Percentiles rank a stretch among this genome's conserved stretches.
These are phyloP conservation scores for Neurospora intermedia DNA, from an alignment of 495 filamentous ascomycete genomes.

Conservation along the genomic window DNA sequence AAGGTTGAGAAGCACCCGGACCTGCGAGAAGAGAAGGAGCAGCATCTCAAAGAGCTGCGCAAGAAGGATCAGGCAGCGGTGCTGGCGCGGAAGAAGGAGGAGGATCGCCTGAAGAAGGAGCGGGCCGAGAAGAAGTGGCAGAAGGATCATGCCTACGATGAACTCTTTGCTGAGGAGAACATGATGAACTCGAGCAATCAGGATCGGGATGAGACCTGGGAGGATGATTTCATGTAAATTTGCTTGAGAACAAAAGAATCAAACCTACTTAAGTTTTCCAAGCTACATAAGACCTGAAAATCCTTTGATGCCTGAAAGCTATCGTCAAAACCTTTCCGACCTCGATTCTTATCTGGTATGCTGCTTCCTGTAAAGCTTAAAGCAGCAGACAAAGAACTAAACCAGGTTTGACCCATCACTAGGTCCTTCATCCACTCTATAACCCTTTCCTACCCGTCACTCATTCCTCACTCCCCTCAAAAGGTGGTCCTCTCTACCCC, in stretches of 20 bases:
- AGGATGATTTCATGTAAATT: conserved; percentile 63
- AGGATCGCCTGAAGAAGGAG: conserved; percentile 67
- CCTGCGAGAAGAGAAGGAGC: conserved; percentile 67
- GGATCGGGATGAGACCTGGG: conserved; percentile 47
- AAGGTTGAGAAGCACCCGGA: conserved; percentile 78
- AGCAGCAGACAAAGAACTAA: not conserved
- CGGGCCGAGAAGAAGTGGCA: conserved; percentile 81
- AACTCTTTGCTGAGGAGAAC: conserved; percentile 60
- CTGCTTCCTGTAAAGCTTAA: too few relatives aligned
- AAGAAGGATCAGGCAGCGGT: conserved; percentile 55
- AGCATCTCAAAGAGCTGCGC: conserved; percentile 54
- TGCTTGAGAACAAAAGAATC: not conserved
- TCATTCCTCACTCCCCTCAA: conserved; percentile 3
- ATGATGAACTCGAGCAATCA: conserved; percentile 58
- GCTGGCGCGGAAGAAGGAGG: conserved; percentile 65
- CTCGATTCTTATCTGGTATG: too few relatives aligned
- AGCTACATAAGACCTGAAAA: not conserved
- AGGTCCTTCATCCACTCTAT: not conserved
- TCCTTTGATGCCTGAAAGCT: not conserved
- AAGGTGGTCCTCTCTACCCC: too few relatives aligned
- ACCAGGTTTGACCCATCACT: not conserved
- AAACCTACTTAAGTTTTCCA: too few relatives aligned
- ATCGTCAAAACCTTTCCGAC: not conserved
- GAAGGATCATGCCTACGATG: conserved; percentile 92
- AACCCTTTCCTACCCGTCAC: conserved; percentile 1